phyloP scores from a whole-genome alignment of 2,329 filamentous ascomycete species.

The Phialocephala subalpina region DNA sequence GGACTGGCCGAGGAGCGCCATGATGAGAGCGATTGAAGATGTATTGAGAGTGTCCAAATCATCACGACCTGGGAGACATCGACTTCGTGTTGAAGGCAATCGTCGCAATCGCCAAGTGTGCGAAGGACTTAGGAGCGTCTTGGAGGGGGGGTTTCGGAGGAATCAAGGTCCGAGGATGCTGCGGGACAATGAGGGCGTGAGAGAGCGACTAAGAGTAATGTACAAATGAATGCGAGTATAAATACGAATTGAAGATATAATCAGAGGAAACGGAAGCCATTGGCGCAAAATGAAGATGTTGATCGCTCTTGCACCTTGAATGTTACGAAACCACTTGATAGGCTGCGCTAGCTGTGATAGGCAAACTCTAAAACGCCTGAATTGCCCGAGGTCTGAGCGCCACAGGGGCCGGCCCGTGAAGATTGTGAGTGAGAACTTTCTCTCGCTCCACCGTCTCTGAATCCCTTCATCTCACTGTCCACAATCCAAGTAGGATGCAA shows the following conservation, averaged over 20 bases:
- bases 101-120: slow-evolving; percentile 7
- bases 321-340: neutral
- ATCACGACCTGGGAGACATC: neutral
- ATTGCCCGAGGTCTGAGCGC: neutral
- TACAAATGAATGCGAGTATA: neutral
- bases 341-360: neutral
- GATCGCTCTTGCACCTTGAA: neutral
- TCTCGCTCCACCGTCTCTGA: no score
- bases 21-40: slow-evolving; percentile 37
- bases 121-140: neutral
- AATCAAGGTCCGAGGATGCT: neutral
- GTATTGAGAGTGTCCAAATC: neutral
- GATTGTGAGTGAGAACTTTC: neutral
- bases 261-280: neutral
- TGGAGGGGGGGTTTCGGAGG: neutral
- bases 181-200: neutral
- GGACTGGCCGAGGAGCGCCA: slow-evolving; percentile 64
- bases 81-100: slow-evolving; percentile 13
- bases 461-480: neutral
- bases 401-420: neutral
- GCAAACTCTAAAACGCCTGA: slow-evolving; percentile 7
- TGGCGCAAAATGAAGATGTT: neutral
- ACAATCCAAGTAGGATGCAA: neutral
- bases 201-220: neutral
- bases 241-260: neutral